Base-by-base conservation (phyloP, 345 rosid genomes). In the Odontarrhena argentea region DNA sequence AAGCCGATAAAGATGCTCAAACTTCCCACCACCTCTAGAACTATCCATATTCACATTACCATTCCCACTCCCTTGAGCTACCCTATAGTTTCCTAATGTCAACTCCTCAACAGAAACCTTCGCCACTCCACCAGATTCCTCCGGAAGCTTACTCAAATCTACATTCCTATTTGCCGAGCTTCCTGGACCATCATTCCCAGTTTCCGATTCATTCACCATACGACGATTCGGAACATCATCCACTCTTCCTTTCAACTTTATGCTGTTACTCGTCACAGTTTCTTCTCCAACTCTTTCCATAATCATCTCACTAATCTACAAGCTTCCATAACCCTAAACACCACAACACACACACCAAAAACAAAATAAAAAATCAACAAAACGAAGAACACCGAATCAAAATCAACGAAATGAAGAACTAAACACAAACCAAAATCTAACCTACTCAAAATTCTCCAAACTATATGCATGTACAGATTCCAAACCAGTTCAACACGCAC, bases 251-350 rank as follows among this genome's bases (percentile, higher is more conserved):
- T 64, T 69, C 38, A 76, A 56, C 32, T 76, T 72, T 59, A 60
- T 38, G 49, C 67, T 55, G 56, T 70, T 77, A 56, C 63, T 81
- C 40, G 78, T 68, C 28, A 67, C 76, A 13, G 66, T 71, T 47
- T 81, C 82, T 67, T 82, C 80, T 53, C 72, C 82, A 12, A 68
- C 62, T 77, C 75, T 55, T 26, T 81, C 87, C 89, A 85, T 83
- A 10, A 65, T 64, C 76, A 72, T 22, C 8, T 3, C 64, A 49
- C 18, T 38, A 71, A 49, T 65, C 55, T 48, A 25, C 32, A 18
- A 18, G 5, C 46, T n/a, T 60, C 65, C 67, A 51, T 66, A 5
- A 25, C 47, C 77, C 62, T 66, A 73, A 73, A 6, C 66, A 63
- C 2, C 42, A 13, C 48, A 1, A 30, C 57, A 64, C 55, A 18